These are phyloP conservation scores for Phytopythium litorale DNA, from an alignment of 352 stramenopile genomes.

Conservation along the genomic window DNA sequence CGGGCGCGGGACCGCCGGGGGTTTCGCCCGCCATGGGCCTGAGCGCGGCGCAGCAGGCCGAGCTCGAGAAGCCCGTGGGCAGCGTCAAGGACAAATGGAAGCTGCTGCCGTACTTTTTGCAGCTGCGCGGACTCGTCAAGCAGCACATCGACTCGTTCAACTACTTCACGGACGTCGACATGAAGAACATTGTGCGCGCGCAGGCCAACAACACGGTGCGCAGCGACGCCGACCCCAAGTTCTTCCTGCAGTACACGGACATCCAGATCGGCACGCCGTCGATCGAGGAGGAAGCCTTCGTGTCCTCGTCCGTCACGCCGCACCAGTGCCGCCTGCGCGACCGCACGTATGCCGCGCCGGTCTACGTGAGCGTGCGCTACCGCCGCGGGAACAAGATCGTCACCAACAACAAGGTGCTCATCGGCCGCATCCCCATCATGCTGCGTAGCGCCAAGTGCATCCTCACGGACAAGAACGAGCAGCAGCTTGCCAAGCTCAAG, in stretches of 20 bases:
- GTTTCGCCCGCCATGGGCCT: not conserved
- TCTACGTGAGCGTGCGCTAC: constrained; percentile 99
- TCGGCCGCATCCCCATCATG: constrained; percentile 98
- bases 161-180: constrained; percentile 98
- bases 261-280: constrained; percentile 96
- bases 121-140: constrained; percentile 89
- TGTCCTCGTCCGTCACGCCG: constrained; percentile 91
- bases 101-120: constrained; percentile 97
- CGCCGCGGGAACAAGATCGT: constrained; percentile 97
- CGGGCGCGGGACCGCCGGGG: not conserved
- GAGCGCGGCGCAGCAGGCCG: constrained; percentile 36
- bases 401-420: constrained; percentile 96
- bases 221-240: constrained; percentile 96
- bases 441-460: constrained; percentile 96
- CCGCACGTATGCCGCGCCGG: constrained; percentile 98
- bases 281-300: constrained; percentile 97
- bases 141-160: constrained; percentile 99
- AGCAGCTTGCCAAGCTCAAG: constrained; percentile 94
- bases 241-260: constrained; percentile 98
- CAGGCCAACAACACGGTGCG: constrained; percentile 90
- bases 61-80: constrained; percentile 69
- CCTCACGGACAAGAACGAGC: constrained; percentile 92
- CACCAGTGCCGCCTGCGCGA: constrained; percentile 98
- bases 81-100: constrained; percentile 97
- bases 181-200: constrained; percentile 98